Conservation (phyloP, 208 protist species). For the Kentomonas sorsogonicus region DNA sequence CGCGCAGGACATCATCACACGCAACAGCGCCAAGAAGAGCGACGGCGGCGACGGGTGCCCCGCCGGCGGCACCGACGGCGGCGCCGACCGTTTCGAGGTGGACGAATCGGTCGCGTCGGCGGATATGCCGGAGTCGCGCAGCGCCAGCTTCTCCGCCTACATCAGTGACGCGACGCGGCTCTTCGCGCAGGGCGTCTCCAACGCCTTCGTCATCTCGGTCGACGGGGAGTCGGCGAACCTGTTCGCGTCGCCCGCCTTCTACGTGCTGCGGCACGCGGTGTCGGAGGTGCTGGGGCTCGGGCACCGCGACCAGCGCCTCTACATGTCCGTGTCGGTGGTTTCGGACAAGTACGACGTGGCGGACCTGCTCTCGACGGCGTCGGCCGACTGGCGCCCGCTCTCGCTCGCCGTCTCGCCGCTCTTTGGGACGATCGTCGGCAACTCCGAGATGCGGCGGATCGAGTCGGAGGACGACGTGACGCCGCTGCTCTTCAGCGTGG, state of each 20-base stretch:
- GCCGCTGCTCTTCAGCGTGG: constrained; percentile 14
- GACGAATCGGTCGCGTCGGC: too few species aligned
- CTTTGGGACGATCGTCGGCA: constrained; percentile 27
- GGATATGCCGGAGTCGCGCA: too few species aligned
- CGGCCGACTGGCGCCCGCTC: constrained; percentile 14
- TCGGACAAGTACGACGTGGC: constrained; percentile 11
- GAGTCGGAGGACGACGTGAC: constrained; percentile 15
- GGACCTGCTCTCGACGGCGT: constrained; percentile 23
- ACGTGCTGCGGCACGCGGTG: constrained; percentile 23
- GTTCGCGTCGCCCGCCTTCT: constrained; percentile 23
- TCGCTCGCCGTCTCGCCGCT: constrained; percentile 24
- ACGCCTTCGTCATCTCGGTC: constrained; percentile 21
- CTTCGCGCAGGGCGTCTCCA: constrained; percentile 6
- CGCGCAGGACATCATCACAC: too few species aligned
- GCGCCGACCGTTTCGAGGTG: too few species aligned
- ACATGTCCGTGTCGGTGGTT: constrained; percentile 21
- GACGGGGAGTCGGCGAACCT: constrained; percentile 20
- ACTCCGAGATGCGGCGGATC: constrained; percentile 9
- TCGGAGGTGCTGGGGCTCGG: constrained; percentile 7
- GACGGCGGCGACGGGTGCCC: too few species aligned
- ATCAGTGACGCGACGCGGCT: background rate
- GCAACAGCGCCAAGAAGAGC: too few species aligned
- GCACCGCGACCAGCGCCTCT: constrained; percentile 12
- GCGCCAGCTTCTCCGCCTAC: background rate
- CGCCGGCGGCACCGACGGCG: too few species aligned